A percentile compares a stretch with the other conserved stretches of the same genome.
These are phyloP conservation scores for Lathyrus tuberosus DNA, from an alignment of 306 rosid genomes.

Conservation along the genomic window DNA sequence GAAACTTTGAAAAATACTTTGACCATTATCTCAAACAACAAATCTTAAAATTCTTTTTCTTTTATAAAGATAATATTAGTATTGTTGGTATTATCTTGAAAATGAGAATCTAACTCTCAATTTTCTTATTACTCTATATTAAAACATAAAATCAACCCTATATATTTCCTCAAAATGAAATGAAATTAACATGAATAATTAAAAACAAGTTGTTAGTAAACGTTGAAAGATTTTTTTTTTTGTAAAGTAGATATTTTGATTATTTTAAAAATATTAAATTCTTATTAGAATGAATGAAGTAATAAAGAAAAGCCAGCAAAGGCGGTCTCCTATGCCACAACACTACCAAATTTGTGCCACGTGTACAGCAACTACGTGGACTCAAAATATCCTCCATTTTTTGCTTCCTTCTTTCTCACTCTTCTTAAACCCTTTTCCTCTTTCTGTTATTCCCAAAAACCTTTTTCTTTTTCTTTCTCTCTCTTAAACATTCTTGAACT, in stretches of 20 bases:
- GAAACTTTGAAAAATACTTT: not conserved
- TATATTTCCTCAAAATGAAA: no score
- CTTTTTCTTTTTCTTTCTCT: not conserved
- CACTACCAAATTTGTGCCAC: slow-evolving; percentile 59
- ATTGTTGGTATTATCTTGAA: no score
- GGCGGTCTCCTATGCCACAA: slow-evolving; percentile 63
- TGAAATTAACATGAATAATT: no score
- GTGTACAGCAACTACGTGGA: slow-evolving; percentile 49
- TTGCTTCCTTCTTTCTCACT: not conserved
- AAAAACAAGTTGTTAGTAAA: no score
- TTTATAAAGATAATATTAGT: no score
- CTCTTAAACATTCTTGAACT: slow-evolving; percentile 15
- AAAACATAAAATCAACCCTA: no score
- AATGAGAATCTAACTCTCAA: no score
- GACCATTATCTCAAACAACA: not conserved
- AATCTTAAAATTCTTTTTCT: not conserved
- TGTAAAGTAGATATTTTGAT: slow-evolving; percentile 43
- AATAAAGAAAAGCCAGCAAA: slow-evolving; percentile 43
- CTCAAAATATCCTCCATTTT: slow-evolving; percentile 51
- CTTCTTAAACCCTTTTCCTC: slow-evolving; percentile 56
- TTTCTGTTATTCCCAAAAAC: not conserved
- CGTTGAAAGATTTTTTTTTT: no score
- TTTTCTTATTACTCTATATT: no score
- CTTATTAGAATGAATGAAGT: not conserved
- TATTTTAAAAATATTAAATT: slow-evolving; percentile 33